These are phyloP conservation scores for Priceomyces fermenticarens DNA, from an alignment of 805 yeast genomes.

Conservation along the genomic window DNA sequence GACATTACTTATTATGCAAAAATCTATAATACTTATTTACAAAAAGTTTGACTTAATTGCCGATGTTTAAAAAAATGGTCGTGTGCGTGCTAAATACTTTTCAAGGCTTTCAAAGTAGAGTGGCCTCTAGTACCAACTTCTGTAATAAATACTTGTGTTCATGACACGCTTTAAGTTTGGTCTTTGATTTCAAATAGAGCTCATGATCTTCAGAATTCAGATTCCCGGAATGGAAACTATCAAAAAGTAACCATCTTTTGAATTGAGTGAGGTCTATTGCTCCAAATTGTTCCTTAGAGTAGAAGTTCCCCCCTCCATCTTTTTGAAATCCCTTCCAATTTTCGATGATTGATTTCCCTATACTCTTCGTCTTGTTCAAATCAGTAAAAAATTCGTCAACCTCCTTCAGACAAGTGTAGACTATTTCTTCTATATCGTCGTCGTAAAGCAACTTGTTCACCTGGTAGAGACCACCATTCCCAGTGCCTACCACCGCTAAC, in stretches of 20 bases:
- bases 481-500: conserved; percentile 23
- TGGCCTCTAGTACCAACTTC: conserved; percentile 10
- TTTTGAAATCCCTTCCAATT: conserved; percentile 10
- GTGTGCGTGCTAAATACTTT: conserved; percentile 1
- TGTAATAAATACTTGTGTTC: conserved; percentile 12
- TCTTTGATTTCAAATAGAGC: conserved; percentile 6
- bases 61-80: conserved; percentile 1
- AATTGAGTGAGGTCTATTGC: conserved; percentile 14
- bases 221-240: conserved; percentile 3
- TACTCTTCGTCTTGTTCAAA: conserved; percentile 2
- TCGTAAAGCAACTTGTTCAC: conserved; percentile 10
- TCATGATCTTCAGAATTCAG: conserved; percentile 1
- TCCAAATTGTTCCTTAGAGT: conserved; percentile 10
- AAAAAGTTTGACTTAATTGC: conserved; percentile 1
- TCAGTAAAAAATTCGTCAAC: conserved; percentile 2
- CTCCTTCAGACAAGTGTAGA: conserved; percentile 14
- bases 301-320: conserved; percentile 12
- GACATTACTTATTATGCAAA: conserved; percentile 2
- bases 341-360: conserved; percentile 8
- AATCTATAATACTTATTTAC: not conserved
- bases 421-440: conserved; percentile 10
- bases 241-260: conserved; percentile 14
- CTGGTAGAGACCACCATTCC: conserved; percentile 24
- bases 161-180: conserved; percentile 11
- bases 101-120: not conserved